A percentile compares a stretch with the other conserved stretches of the same genome.
Conservation (phyloP, 225 moss, liverwort and hornwort species). For the Ulota crispa region DNA sequence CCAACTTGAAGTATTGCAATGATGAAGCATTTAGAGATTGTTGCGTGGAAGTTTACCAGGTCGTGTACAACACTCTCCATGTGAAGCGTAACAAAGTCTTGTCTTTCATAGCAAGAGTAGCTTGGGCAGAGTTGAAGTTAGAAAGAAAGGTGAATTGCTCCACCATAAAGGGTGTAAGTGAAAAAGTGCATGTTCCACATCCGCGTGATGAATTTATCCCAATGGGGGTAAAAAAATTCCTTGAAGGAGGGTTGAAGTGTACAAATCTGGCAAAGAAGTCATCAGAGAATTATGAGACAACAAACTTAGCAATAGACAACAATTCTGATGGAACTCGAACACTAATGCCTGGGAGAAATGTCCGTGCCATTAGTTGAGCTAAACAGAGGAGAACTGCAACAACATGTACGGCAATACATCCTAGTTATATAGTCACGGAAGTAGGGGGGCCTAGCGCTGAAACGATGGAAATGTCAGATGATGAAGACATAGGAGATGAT, state of each 20-base stretch:
- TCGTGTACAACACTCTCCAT: not conserved
- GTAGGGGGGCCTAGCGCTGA: rapidly evolving
- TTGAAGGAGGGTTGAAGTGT: no score
- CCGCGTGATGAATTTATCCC: no score
- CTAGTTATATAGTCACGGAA: rapidly evolving
- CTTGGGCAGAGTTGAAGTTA: not conserved
- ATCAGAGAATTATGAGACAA: no score
- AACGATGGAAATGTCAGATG: no score
- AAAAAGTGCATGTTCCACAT: no score
- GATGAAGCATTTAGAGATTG: not conserved
- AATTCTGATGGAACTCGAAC: no score
- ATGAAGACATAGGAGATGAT: no score
- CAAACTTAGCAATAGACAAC: no score
- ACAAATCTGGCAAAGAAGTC: no score
- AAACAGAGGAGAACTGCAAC: no score
- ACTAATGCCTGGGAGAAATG: rapidly evolving
- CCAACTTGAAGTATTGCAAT: not conserved
- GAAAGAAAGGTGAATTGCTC: not conserved
- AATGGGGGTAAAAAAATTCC: no score
- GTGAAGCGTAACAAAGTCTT: not conserved
- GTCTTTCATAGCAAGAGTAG: not conserved
- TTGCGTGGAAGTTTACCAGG: not conserved
- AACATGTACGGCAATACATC: rapidly evolving
- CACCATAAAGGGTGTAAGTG: not conserved
- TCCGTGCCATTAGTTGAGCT: no score